Percentiles rank a stretch among this genome's conserved stretches.
These are phyloP conservation scores for Mucor indicus DNA, from an alignment of 371 early-diverging fungal genomes.

Conservation along the genomic window DNA sequence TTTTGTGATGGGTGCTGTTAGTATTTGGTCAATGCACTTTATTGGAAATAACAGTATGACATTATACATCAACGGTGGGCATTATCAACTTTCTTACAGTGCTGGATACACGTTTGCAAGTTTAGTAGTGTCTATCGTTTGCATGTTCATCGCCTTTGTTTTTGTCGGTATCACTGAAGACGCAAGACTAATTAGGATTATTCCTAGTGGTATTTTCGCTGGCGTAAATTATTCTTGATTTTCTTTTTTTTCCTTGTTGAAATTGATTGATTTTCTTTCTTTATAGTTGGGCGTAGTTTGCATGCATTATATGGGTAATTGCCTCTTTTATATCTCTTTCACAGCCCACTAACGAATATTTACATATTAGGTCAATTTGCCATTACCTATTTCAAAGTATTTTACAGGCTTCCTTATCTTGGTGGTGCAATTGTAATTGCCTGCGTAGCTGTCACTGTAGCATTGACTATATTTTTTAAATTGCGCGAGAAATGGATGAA, in stretches of 20 bases:
- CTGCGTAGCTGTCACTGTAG: conserved; percentile 27
- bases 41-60: conserved; percentile 47
- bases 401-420: conserved; percentile 20
- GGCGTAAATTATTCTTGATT: conserved; percentile 27
- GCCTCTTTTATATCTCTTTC: not conserved
- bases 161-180: conserved; percentile 44
- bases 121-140: conserved; percentile 32
- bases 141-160: conserved; percentile 41
- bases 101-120: conserved; percentile 42
- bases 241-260: not conserved
- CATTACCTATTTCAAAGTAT: conserved; percentile 28
- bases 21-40: conserved; percentile 53
- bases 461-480: conserved; percentile 44
- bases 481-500: conserved; percentile 43
- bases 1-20: conserved; percentile 40
- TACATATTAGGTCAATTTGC: conserved; percentile 40
- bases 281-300: conserved; percentile 32
- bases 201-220: conserved; percentile 38
- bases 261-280: not conserved
- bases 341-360: not conserved
- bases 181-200: conserved; percentile 28
- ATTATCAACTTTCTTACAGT: conserved; percentile 31
- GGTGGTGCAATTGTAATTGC: conserved; percentile 37
- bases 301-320: conserved; percentile 46
- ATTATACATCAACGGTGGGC: conserved; percentile 6